Percentiles rank a stretch among this genome's conserved stretches.
Conservation (phyloP, 139 green algal genomes). For the Tetraselmis chui region DNA sequence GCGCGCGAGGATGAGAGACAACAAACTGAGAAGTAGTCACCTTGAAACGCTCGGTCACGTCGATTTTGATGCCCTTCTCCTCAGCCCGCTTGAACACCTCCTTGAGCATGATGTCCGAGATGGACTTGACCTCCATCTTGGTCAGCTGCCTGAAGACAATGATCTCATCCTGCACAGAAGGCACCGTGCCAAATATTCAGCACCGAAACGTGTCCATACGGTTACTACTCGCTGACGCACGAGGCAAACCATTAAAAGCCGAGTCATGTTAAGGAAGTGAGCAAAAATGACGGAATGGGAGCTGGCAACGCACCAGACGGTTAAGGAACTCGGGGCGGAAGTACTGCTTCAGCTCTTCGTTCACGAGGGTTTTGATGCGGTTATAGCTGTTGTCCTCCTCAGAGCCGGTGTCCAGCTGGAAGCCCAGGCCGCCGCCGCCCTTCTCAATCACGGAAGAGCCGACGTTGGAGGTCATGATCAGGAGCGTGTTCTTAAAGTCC, state of each 20-base stretch:
- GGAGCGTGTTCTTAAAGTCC: conserved; percentile 99
- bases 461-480: conserved; percentile 99
- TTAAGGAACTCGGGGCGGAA: conserved; percentile 76
- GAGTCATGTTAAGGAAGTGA: too few relatives aligned
- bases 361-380: conserved; percentile 96
- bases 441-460: conserved; percentile 95
- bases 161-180: conserved; percentile 90
- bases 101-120: conserved; percentile 95
- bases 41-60: conserved; percentile 65
- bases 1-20: not conserved
- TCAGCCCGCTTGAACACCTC: conserved; percentile 88
- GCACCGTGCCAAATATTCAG: too few relatives aligned
- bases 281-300: too few relatives aligned
- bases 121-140: conserved; percentile 97
- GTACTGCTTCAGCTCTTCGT: conserved; percentile 99
- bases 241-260: too few relatives aligned
- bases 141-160: conserved; percentile 99
- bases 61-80: conserved; percentile 95
- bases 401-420: conserved; percentile 52
- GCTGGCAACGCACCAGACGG: too few relatives aligned
- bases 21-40: too few relatives aligned
- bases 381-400: conserved; percentile 54
- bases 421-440: conserved; percentile 67
- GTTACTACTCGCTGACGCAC: too few relatives aligned
- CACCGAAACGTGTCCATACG: too few relatives aligned